A percentile compares a stretch with the other conserved stretches of the same genome.
These are phyloP conservation scores for Marasmius oreades DNA, from an alignment of 1,284 basidiomycete genomes.

Conservation along the genomic window DNA sequence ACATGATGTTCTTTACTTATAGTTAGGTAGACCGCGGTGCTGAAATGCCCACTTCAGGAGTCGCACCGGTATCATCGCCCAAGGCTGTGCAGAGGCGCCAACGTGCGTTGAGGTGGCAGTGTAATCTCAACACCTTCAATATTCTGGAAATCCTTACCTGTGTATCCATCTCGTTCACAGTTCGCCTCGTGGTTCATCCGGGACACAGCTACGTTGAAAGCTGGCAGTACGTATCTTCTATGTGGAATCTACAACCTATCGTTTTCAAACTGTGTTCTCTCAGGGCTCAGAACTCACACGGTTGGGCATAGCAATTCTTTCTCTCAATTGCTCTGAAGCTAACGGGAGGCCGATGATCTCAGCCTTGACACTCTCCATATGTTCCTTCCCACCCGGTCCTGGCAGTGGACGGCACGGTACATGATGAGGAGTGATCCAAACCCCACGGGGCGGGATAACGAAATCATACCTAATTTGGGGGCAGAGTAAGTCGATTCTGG, in stretches of 20 bases:
- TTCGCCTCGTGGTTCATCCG: not conserved
- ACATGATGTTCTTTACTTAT: not conserved
- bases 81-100: not conserved
- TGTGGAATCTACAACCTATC: not conserved
- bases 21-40: not conserved
- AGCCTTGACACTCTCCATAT: no score
- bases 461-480: no score
- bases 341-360: no score
- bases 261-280: no score
- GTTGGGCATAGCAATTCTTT: no score
- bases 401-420: no score
- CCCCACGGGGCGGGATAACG: no score
- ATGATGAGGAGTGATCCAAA: no score
- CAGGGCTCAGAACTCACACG: no score
- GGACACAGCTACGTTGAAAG: not conserved
- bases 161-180: not conserved
- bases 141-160: not conserved
- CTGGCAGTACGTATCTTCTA: not conserved
- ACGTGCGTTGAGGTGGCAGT: not conserved
- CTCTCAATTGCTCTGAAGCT: no score
- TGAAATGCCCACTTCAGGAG: not conserved
- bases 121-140: not conserved
- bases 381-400: no score
- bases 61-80: not conserved
- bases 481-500: no score